Evolutionary conservation across 495 filamentous ascomycete species (phyloP).

Genomic region (Aspergillus nanangensis): DNA sequence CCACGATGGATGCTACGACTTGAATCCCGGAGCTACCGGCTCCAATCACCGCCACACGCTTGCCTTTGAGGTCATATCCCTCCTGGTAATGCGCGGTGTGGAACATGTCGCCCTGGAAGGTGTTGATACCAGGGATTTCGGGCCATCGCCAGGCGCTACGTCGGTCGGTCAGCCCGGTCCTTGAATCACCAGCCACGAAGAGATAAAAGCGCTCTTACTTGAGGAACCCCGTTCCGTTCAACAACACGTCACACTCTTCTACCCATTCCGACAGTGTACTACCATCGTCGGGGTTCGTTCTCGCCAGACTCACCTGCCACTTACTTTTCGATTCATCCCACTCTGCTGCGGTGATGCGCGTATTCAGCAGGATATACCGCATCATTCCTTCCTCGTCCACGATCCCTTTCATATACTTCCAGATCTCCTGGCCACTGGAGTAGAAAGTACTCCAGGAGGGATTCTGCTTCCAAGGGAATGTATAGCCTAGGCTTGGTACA

Average conservation of each 20-base stretch:
- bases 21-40: slow-evolving; percentile 43
- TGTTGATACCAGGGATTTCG: slow-evolving; percentile 14
- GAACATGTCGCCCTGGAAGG: slow-evolving; percentile 15
- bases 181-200: no score
- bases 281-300: slow-evolving; percentile 17
- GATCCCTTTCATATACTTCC: slow-evolving; percentile 38
- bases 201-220: slow-evolving; percentile 7
- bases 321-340: slow-evolving; percentile 24
- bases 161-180: no score
- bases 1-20: slow-evolving; percentile 8
- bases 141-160: slow-evolving; percentile 27
- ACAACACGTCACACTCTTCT: slow-evolving; percentile 28
- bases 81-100: slow-evolving; percentile 21
- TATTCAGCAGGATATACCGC: slow-evolving; percentile 17
- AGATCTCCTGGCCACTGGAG: slow-evolving; percentile 44
- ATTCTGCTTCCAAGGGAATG: slow-evolving; percentile 33
- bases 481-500: slow-evolving; percentile 24
- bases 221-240: slow-evolving; percentile 1
- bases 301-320: slow-evolving; percentile 37
- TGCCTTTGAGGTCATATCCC: slow-evolving; percentile 28
- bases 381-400: slow-evolving; percentile 19
- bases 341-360: slow-evolving; percentile 13
- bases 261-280: slow-evolving; percentile 14
- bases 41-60: slow-evolving; percentile 44
- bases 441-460: slow-evolving; percentile 48